Evolutionary conservation across 768 basidiomycete genomes (phyloP), one percentile per base, ranked within the genome.

Genomic region (Amanita jacksonii): DNA sequence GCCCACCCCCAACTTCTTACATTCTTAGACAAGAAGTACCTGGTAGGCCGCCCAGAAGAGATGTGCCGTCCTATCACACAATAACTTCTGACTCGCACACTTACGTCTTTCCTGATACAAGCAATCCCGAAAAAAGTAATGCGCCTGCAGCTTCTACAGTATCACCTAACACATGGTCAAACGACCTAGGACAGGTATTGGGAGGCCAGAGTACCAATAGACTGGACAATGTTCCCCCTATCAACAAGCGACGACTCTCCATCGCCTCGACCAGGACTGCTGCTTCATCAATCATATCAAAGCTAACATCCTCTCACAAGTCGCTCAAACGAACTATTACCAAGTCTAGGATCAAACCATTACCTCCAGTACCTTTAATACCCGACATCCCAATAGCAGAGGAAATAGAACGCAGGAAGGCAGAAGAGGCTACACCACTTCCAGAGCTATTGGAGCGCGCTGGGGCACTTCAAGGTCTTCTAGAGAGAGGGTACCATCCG

Each of bases 321-420:
- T 71, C 68, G 5, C 46, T 69, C 28, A 56, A 56, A 27, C 63
- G 62, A 23, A 54, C 63, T 28, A 52, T 72, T 39, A 48, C 57
- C 24, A 68, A 73, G 72, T 62, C 66, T 46, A 69, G 58, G 46
- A 50, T 54, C 19, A 79, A 80, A 54, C 76, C 77, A 3, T 59
- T 81, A 12, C 79, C 80, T 5, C 78, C 76, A 1, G 66, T 81
- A 19, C 80, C 79, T 12, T 61, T 59, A 15, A 66, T 76, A 10
- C 70, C 76, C 2, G 58, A 69, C 37, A 67, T 70, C 15, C 58
- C 73, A 6, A 51, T 75, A 25, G 57, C 65, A 2, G 55, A 56
- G 9, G 72, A 73, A 47, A 58, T 56, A 42, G 67, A 65, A 28
- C 61, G 68, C 49, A 63, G 64, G 35, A 66, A 62, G 45, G 59